Conservation (phyloP, 2,329 filamentous ascomycete species). For the Aspergillus tamarii region DNA sequence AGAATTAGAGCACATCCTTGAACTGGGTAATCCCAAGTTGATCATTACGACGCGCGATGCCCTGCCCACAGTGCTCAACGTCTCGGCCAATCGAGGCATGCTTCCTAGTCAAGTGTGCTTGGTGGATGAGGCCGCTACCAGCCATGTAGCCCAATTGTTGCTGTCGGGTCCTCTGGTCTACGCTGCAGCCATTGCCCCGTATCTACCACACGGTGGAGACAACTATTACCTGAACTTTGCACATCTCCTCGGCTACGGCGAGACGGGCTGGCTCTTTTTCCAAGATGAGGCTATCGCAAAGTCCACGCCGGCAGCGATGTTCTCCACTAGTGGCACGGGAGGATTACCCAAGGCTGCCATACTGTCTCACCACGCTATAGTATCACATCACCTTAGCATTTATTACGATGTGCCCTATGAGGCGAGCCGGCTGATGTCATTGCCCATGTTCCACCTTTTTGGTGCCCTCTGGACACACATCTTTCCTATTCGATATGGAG, state of each 20-base stretch:
- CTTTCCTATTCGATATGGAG: conserved; percentile 50
- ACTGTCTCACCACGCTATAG: conserved; percentile 61
- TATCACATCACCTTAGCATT: conserved; percentile 53
- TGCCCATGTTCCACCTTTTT: conserved; percentile 60
- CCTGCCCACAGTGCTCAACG: conserved; percentile 40
- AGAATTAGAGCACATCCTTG: conserved; percentile 53
- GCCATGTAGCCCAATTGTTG: conserved; percentile 34
- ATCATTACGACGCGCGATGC: conserved; percentile 49
- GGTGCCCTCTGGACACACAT: conserved; percentile 51
- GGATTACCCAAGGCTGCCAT: conserved; percentile 64
- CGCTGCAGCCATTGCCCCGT: conserved; percentile 21
- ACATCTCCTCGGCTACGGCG: conserved; percentile 48
- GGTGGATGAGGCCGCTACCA: conserved; percentile 37
- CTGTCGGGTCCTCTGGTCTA: conserved; percentile 30
- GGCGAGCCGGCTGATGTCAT: conserved; percentile 50
- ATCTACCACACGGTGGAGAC: conserved; percentile 19
- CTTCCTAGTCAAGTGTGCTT: conserved; percentile 39
- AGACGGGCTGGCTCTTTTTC: conserved; percentile 54
- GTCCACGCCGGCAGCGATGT: conserved; percentile 54
- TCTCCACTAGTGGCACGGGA: conserved; percentile 62
- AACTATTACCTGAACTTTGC: conserved; percentile 30
- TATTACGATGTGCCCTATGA: conserved; percentile 45
- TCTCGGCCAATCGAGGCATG: conserved; percentile 36
- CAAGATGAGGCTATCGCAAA: conserved; percentile 46
- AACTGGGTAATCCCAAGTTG: conserved; percentile 48